Evolutionary conservation across 257 asterid species (phyloP).

Genomic region (Solanum sejunctum): DNA sequence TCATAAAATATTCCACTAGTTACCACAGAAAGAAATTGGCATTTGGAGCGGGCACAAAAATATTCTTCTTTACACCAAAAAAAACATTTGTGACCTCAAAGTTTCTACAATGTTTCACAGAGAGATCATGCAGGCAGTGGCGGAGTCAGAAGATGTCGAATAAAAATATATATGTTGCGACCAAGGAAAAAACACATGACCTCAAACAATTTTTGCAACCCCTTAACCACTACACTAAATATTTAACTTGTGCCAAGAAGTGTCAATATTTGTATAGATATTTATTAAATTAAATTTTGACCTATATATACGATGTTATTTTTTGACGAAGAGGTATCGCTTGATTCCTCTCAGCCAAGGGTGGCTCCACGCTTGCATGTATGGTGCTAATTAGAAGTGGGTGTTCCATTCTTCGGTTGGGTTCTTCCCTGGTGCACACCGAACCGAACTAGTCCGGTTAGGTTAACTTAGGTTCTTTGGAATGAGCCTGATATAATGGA

Average conservation of each 20-base stretch:
- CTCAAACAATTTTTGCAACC: too few species aligned
- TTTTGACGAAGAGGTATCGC: too few species aligned
- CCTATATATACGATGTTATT: too few species aligned
- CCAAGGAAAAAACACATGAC: too few species aligned
- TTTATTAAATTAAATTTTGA: too few species aligned
- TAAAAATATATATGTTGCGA: too few species aligned
- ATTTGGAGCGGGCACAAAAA: not conserved
- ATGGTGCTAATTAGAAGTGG: not conserved
- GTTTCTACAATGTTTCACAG: not conserved
- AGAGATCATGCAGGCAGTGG: not conserved
- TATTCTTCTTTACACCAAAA: not conserved
- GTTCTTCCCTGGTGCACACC: not conserved
- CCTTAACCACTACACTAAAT: too few species aligned
- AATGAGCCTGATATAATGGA: not conserved
- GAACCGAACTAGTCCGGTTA: not conserved
- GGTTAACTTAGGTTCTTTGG: not conserved
- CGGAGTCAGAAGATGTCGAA: too few species aligned
- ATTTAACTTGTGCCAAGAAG: too few species aligned
- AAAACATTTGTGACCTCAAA: not conserved
- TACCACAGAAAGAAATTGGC: not conserved
- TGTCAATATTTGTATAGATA: too few species aligned
- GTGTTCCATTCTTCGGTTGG: not conserved
- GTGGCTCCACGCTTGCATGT: too few species aligned
- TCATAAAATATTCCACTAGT: not conserved
- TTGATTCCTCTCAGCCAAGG: too few species aligned